phyloP scores from a whole-genome alignment of 2,329 filamentous ascomycete genomes.

The Westerdykella aurantiaca region DNA sequence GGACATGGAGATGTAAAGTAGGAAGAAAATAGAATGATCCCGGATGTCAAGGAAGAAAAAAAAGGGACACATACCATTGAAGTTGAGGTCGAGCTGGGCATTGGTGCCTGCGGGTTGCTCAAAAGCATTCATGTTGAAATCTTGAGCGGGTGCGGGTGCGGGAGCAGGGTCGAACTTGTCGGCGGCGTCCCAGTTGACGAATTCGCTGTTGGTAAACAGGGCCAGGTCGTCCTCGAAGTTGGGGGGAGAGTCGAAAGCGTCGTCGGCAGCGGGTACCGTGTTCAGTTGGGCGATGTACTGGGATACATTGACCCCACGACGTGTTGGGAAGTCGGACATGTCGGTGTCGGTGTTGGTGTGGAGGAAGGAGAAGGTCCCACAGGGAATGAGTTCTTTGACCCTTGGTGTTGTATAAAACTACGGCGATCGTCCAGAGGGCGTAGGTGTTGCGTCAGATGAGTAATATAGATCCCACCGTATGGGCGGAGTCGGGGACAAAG shows the following conservation, averaged over 20 bases:
- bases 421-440: not conserved
- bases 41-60: not conserved
- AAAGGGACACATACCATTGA: constrained; percentile 26
- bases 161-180: constrained; percentile 14
- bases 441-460: constrained; percentile 18
- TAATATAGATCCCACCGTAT: too few relatives aligned
- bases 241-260: constrained; percentile 27
- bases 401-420: too few relatives aligned
- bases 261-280: constrained; percentile 49
- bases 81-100: constrained; percentile 31
- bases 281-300: constrained; percentile 86
- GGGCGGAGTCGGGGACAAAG: not conserved
- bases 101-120: constrained; percentile 16
- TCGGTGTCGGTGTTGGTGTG: constrained; percentile 31
- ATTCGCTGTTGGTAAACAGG: constrained; percentile 55
- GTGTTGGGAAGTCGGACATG: constrained; percentile 72
- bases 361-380: not conserved
- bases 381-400: too few relatives aligned
- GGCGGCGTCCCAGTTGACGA: constrained; percentile 59
- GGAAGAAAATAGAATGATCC: constrained; percentile 5
- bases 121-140: constrained; percentile 18
- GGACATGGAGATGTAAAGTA: not conserved
- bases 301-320: constrained; percentile 79
- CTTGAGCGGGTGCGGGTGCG: constrained; percentile 17
- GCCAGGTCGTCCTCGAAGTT: constrained; percentile 43